Evolutionary conservation across 768 basidiomycete species (phyloP), one percentile per base, ranked within the genome.

Genomic region (Pleurotus djamor): DNA sequence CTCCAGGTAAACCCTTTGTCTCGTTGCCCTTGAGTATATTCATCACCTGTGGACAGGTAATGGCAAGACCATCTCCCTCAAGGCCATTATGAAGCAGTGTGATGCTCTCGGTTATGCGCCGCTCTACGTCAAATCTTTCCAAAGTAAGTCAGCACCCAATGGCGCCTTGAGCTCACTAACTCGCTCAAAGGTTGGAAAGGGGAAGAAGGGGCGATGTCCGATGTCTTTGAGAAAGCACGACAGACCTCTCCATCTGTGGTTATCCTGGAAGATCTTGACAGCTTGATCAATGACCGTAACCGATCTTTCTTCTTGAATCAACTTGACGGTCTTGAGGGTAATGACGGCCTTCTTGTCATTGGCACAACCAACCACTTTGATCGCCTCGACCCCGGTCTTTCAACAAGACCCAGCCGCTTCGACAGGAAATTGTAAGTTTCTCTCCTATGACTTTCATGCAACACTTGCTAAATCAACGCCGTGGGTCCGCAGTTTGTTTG

Each of bases 231-330:
- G 52, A 88, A 89, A 66, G 91, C 93, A n/a, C 81, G 92, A 36
- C 80, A 83, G 68, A 66, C 82, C 61, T 66, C 87, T 1, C 90
- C 90, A 35, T 91, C 88, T 63, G 81, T 91, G 48, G 63, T 90
- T 54, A 76, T 86, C 52, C 68, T 88, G 13, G 79, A 79, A 68
- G 77, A 79, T 48, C 65, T 94, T 5, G 93, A 95, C 65, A 88
- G 88, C 63, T 78, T 93, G 38, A 90, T 95, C 74, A 91, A 84
- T 60, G 83, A 92, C 65, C 52, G 67, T 5, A 94, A 93, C 66
- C 83, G 92, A 34, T 91, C 91, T 2, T 94, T 91, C 79, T 94
- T 94, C 83, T 78, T 95, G 50, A 95, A 95, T 67, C 88, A 94
- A 68, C 74, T 92, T 6, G 92, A 94, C 62, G 92, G 92, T 0